Evolutionary conservation across 306 rosid genomes (phyloP), one percentile per base, ranked within the genome.

Genomic region (Vigna mungo): DNA sequence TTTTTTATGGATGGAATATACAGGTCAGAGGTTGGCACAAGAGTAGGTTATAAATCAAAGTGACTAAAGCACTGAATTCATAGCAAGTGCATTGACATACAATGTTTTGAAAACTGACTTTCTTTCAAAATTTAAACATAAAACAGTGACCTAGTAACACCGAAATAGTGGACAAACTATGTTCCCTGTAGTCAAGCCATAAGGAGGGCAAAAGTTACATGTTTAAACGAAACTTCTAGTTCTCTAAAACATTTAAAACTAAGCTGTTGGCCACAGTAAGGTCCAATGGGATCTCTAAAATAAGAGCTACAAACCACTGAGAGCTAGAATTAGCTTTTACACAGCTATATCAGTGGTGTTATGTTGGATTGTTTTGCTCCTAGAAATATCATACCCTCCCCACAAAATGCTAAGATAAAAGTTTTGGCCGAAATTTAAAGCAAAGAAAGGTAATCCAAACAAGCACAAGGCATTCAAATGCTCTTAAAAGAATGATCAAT

Each of bases 61-160:
- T 20, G 37, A 23, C 62, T 2, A 55, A 14, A 41, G 36, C 15
- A 49, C 32, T 7, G 3, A 49, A 34, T 56, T 16, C 56, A 18
- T 51, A 30, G 17, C 53, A 36, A 14, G 8, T 2, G 3, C 30
- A 18, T 23, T 56, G 16, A 65, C 44, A 3, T 63, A 32, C 44
- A 52, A 9, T 59, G 23, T 44, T 18, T 39, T 12, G 21, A 73
- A 41, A 73, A 23, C 14, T 41, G 10, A 56, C 23, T 37, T 61
- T 72, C 25, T 56, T 46, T 49, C 44, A 65, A 11, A 17, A 73
- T 72, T 27, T n/a, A 41, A 66, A 77, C 77, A 83, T 13, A 68
- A 61, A 68, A 44, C 32, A 52, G 47, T 63, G 56, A 55, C 72
- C 70, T 44, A 61, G 56, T 32, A 74, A 44, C 32, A 69, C 75